Base-by-base conservation (phyloP, 352 stramenopile species). In the Pythium phragmitis region DNA sequence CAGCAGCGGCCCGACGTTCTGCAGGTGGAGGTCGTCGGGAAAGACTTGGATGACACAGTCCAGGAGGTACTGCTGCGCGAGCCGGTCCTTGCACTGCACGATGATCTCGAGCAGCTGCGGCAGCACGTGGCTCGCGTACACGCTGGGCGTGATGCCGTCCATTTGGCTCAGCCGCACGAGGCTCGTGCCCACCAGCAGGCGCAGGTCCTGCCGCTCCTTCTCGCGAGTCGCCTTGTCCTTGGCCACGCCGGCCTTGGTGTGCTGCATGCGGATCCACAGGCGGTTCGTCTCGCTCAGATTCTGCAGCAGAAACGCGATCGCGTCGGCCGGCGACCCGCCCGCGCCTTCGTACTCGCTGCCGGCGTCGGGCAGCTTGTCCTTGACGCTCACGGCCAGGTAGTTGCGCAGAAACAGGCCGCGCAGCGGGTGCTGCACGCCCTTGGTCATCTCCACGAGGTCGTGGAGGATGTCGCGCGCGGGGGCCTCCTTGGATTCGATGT, bases 261-360 rank as follows among this genome's bases (percentile, higher is more conserved):
- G 77, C 77, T 99, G 97, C 84, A 99, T 98, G 58, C 97, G 94
- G n/a, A 99, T 98, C 98, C 97, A 99, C 14, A 99, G 82, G 16
- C 96, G 92, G 71, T 99, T 99, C 63, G 97, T 98, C 80, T 99
- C 97, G 23, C 91, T 77, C 37, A 99, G 96, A 73, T 99, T 99
- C 42, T 96, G 81, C 59, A 99, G 69, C 58, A 99, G 79, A 68
- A 99, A 99, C 68, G 97, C 77, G 52, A 99, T 91, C 7, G 95
- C 93, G 78, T 99, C 95, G 42, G 79, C 80, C 19, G 86, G 75
- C 37, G 70, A 71, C n/a, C 81, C 84, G 36, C 80, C 87, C 14
- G 79, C 64, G 65, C 87, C 78, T 54, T 96, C 88, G 54, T 90
- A 92, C 21, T 79, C 65, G 21, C 69, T 79, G 36, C 79, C 70